These are phyloP conservation scores for Discostella pseudostelligera DNA, from an alignment of 108 stramenopile genomes.

Conservation along the genomic window DNA sequence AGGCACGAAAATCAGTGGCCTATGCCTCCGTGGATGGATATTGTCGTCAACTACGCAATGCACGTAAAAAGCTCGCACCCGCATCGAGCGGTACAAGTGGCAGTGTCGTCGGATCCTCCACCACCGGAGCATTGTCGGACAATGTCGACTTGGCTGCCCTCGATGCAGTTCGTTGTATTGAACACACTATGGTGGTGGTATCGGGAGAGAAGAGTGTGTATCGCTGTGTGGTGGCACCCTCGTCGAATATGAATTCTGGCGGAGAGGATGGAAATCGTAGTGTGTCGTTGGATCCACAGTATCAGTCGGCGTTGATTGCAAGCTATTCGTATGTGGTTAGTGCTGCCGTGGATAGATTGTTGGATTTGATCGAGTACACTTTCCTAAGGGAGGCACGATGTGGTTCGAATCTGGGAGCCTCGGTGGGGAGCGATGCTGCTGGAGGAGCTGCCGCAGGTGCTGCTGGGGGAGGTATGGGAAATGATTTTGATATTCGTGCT, in stretches of 20 bases:
- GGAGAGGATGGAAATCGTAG: constrained; percentile 4
- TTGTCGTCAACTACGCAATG: constrained; percentile 62
- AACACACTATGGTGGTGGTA: constrained; percentile 85
- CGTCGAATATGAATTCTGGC: constrained; percentile 18
- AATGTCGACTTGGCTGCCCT: constrained; percentile 74
- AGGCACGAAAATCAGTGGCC: constrained; percentile 68
- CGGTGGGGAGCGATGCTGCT: constrained; percentile 13
- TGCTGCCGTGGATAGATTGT: constrained; percentile 69
- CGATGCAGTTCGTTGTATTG: constrained; percentile 85
- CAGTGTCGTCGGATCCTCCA: neutral
- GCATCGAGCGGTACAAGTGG: constrained; percentile 6
- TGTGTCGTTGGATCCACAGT: constrained; percentile 46
- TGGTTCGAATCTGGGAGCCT: constrained; percentile 6
- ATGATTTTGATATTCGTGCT: constrained; percentile 54
- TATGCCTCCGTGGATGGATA: constrained; percentile 69
- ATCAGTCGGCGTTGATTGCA: constrained; percentile 63
- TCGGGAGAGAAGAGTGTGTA: constrained; percentile 77
- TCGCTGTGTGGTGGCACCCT: constrained; percentile 69
- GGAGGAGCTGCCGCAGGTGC: constrained; percentile 56
- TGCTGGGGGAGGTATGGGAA: constrained; percentile 15
- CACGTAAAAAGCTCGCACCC: constrained; percentile 56
- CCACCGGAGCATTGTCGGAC: constrained; percentile 18
- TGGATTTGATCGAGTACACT: constrained; percentile 84
- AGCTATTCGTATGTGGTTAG: constrained; percentile 73
- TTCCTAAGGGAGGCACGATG: constrained; percentile 76